Evolutionary conservation across 371 early-diverging fungal genomes (phyloP).

Genomic region (Fennellomyces sp.): DNA sequence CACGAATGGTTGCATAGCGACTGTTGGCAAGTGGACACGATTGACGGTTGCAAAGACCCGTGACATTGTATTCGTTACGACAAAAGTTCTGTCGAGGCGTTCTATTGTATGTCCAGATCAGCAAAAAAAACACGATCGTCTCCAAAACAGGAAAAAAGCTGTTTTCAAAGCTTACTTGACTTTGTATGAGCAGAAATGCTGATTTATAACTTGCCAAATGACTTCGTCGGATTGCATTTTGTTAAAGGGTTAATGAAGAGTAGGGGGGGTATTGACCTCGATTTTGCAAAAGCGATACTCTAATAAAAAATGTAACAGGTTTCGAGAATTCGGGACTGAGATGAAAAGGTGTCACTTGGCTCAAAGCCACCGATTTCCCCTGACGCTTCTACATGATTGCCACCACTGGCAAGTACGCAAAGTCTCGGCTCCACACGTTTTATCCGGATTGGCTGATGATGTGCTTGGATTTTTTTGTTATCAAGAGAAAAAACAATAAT

Average conservation of each 20-base stretch:
- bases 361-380: conserved; percentile 2
- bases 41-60: conserved; percentile 96
- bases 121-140: background rate
- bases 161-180: conserved; percentile 73
- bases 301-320: background rate
- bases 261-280: background rate
- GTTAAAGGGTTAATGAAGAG: background rate
- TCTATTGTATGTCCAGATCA: conserved; percentile 1
- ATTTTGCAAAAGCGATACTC: background rate
- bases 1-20: conserved; percentile 98
- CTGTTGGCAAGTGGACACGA: conserved; percentile 99
- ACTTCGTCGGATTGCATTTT: conserved; percentile 66
- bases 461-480: too few relatives aligned
- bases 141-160: background rate
- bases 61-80: conserved; percentile 98
- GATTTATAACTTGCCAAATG: conserved; percentile 93
- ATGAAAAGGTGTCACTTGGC: background rate
- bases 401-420: too few relatives aligned
- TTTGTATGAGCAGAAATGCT: conserved; percentile 96
- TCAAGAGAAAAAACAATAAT: too few relatives aligned
- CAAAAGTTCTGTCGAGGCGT: conserved; percentile 73
- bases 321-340: background rate
- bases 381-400: too few relatives aligned
- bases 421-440: too few relatives aligned
- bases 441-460: too few relatives aligned